Percentiles rank a stretch among this genome's conserved stretches.
phyloP scores from a whole-genome alignment of 371 early-diverging fungal genomes.

The Massospora cicadina region DNA sequence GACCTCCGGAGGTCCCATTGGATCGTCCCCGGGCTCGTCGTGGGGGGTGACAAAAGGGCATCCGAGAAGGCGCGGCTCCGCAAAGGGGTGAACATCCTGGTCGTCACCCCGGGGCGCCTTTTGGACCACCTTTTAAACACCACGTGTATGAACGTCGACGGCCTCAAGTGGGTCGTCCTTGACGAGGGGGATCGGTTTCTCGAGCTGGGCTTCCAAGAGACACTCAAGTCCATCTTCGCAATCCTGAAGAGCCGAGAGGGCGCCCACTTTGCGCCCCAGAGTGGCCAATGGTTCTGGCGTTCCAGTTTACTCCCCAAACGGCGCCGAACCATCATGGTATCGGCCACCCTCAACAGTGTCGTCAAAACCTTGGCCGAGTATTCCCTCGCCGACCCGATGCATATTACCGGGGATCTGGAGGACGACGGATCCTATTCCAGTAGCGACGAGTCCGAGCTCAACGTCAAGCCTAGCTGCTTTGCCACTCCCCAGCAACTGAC shows the following conservation, averaged over 20 bases:
- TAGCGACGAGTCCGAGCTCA: conserved; percentile 17
- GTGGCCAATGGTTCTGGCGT: conserved; percentile 9
- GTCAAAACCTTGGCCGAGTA: conserved; percentile 69
- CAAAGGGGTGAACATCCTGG: conserved; percentile 83
- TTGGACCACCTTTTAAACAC: conserved; percentile 91
- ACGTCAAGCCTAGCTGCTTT: conserved; percentile 16
- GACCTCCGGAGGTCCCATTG: conserved; percentile 48
- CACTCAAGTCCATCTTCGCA: conserved; percentile 61
- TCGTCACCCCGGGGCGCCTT: conserved; percentile 96
- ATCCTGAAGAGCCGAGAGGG: conserved; percentile 34
- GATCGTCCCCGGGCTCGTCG: conserved; percentile 82
- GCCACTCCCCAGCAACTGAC: conserved; percentile 61
- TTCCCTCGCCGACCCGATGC: conserved; percentile 48
- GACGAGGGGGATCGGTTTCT: conserved; percentile 98
- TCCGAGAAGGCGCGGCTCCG: conserved; percentile 83
- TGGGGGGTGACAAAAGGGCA: conserved; percentile 83
- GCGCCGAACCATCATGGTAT: conserved; percentile 78
- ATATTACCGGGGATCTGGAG: conserved; percentile 24
- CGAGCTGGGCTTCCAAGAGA: conserved; percentile 91
- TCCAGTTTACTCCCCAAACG: conserved; percentile 30
- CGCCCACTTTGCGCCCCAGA: conserved; percentile 10
- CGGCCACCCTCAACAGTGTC: conserved; percentile 74
- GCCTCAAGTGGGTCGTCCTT: conserved; percentile 77
- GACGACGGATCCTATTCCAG: conserved; percentile 11
- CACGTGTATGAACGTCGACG: conserved; percentile 46